Conservation (phyloP, 345 rosid genomes). For the Carallia brachiata region DNA sequence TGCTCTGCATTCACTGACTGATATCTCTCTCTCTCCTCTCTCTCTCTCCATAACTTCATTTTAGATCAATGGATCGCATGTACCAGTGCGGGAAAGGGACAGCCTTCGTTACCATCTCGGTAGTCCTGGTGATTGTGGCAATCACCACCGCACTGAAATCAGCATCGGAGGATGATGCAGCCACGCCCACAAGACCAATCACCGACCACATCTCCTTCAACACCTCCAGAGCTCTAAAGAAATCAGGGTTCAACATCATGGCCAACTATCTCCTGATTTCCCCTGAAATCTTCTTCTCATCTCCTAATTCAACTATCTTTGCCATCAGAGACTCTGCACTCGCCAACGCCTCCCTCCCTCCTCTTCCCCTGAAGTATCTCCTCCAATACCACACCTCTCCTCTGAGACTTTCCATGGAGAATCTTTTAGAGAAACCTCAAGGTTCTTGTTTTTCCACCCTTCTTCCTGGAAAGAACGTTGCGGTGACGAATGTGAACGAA, state of each 20-base stretch:
- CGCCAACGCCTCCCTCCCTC: slow-evolving; percentile 44
- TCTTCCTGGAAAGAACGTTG: slow-evolving; percentile 43
- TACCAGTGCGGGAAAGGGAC: slow-evolving; percentile 54
- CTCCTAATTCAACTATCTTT: slow-evolving; percentile 64
- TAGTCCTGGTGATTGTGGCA: slow-evolving; percentile 61
- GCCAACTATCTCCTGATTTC: slow-evolving; percentile 58
- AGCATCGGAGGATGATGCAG: slow-evolving; percentile 10
- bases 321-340: slow-evolving; percentile 66
- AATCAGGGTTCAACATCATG: slow-evolving; percentile 59
- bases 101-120: slow-evolving; percentile 54
- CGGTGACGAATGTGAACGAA: slow-evolving; percentile 39
- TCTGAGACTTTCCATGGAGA: slow-evolving; percentile 44
- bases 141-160: slow-evolving; percentile 53
- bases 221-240: slow-evolving; percentile 52
- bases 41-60: not conserved
- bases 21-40: not conserved
- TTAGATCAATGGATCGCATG: slow-evolving; percentile 32
- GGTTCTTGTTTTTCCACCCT: slow-evolving; percentile 64
- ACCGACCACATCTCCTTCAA: slow-evolving; percentile 38
- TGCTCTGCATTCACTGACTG: too few species aligned
- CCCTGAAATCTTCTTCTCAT: slow-evolving; percentile 56
- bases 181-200: slow-evolving; percentile 12
- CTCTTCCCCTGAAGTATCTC: slow-evolving; percentile 53
- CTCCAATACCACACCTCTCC: slow-evolving; percentile 71
- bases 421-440: slow-evolving; percentile 43